Evolutionary conservation across 768 basidiomycete species (phyloP).

Genomic region (Boletus tomentosulus): DNA sequence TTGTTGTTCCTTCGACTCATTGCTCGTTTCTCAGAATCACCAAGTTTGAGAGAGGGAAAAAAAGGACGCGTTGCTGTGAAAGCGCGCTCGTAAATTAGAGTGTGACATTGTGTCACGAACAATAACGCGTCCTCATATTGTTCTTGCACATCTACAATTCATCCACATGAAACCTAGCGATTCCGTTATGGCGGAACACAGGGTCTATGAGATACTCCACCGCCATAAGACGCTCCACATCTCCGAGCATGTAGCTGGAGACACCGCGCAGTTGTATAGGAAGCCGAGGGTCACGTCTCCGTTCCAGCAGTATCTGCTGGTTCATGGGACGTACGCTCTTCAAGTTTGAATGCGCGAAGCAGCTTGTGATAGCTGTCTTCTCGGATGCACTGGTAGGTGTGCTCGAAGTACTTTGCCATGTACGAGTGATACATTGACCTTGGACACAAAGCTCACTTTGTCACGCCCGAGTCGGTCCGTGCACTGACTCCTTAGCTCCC

Average conservation of each 20-base stretch:
- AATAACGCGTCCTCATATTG: constrained; percentile 1
- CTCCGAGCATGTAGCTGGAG: not conserved
- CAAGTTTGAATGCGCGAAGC: not conserved
- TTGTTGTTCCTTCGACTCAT: constrained; percentile 44
- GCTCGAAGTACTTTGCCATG: too few relatives aligned
- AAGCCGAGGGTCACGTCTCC: not conserved
- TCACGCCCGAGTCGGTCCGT: too few relatives aligned
- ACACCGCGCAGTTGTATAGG: not conserved
- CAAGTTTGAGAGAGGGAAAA: too few relatives aligned
- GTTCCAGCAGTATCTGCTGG: not conserved
- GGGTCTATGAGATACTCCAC: not conserved
- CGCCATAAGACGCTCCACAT: not conserved
- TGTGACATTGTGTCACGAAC: constrained; percentile 16
- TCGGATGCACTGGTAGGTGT: not conserved
- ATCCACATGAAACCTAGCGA: not conserved
- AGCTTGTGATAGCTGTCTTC: not conserved
- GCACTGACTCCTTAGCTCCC: too few relatives aligned
- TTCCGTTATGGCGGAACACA: not conserved
- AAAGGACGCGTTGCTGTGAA: not conserved
- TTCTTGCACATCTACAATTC: too few relatives aligned
- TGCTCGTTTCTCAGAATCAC: not conserved
- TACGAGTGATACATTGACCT: too few relatives aligned
- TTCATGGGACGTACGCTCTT: not conserved
- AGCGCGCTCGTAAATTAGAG: constrained; percentile 10
- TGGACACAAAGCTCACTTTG: too few relatives aligned